Evolutionary conservation across 2,329 filamentous ascomycete species (phyloP), one percentile per base, ranked within the genome.

Genomic region (Alternaria metachromatica): DNA sequence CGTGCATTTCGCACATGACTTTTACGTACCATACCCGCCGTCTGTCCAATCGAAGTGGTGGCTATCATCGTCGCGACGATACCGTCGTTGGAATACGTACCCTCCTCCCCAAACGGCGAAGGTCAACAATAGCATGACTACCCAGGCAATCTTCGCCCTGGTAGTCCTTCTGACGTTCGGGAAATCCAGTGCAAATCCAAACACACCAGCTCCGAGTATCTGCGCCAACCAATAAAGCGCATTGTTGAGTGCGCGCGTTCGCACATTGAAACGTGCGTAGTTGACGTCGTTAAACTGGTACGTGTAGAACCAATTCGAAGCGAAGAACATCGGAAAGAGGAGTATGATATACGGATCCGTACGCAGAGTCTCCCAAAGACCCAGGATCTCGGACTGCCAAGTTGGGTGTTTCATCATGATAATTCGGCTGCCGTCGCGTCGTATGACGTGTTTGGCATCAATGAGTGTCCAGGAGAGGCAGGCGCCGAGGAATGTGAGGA

Each of bases 321-420:
- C 86, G 76, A 91, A 87, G 82, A 93, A 93, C 88, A 93, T 91
- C 67, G 91, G 91, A 81, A 93, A 94, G 41, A 94, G 85, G 15
- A 90, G 78, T 44, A 93, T 64, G 69, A 94, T 89, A 81, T 89
- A 94, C 5, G 88, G 88, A 70, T 95, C 90, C 41, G 83, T 83
- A 46, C 81, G 80, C 44, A 96, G 79, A 1, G 91, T 92, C 77
- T 94, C 86, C 80, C 86, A 90, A 3, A 97, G 86, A 55, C 93
- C 93, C 11, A 86, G 67, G 63, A 96, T 79, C 81, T 97, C 93
- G 3, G 90, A 89, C 74, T 87, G 87, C 91, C 91, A 95, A 58
- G 90, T 91, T 3, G 93, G 93, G 78, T 95, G 91, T 83, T 95
- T 94, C 90, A 94, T 95, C 63, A 93, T 80, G 65, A 96, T 92